A percentile compares a stretch with the other conserved stretches of the same genome.
Evolutionary conservation across 2,329 filamentous ascomycete species (phyloP).

Genomic region (Raffaelea deltoideospora): DNA sequence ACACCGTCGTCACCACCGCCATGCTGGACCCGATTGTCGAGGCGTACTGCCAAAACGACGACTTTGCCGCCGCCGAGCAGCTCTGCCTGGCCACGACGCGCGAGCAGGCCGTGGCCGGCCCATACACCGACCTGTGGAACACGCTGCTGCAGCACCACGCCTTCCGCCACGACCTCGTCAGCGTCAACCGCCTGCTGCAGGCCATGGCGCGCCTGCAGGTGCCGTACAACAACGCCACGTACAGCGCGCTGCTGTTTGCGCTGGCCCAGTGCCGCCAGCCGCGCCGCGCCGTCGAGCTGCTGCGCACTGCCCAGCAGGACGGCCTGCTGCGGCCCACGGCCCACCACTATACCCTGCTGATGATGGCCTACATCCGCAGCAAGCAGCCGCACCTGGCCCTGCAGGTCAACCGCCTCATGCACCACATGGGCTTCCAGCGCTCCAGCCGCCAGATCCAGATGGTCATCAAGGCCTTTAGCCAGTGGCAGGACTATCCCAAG

Average conservation of each 20-base stretch:
- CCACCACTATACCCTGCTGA: conserved; percentile 37
- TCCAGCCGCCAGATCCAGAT: conserved; percentile 28
- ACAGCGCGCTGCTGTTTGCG: conserved; percentile 31
- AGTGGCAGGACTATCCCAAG: conserved; percentile 17
- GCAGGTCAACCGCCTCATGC: conserved; percentile 27
- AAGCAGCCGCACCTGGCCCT: conserved; percentile 27
- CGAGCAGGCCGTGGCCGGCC: conserved; percentile 19
- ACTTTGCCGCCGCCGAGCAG: conserved; percentile 37
- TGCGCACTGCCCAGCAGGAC: conserved; percentile 27
- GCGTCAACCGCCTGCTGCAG: conserved; percentile 31
- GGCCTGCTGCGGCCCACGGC: conserved; percentile 28
- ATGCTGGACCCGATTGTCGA: conserved; percentile 53
- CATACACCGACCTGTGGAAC: not conserved
- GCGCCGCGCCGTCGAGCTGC: conserved; percentile 31
- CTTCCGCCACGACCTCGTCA: conserved; percentile 36
- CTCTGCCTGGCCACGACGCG: conserved; percentile 41
- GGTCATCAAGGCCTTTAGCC: conserved; percentile 24
- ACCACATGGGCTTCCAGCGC: conserved; percentile 23
- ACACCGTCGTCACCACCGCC: conserved; percentile 35
- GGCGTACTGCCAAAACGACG: conserved; percentile 46
- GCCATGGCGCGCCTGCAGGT: conserved; percentile 31
- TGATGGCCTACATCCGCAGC: conserved; percentile 32
- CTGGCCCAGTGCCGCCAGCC: conserved; percentile 33
- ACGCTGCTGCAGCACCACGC: conserved; percentile 42
- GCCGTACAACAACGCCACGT: conserved; percentile 33